Conservation (phyloP, 2,329 filamentous ascomycete species). For the Cadophora gregata region DNA sequence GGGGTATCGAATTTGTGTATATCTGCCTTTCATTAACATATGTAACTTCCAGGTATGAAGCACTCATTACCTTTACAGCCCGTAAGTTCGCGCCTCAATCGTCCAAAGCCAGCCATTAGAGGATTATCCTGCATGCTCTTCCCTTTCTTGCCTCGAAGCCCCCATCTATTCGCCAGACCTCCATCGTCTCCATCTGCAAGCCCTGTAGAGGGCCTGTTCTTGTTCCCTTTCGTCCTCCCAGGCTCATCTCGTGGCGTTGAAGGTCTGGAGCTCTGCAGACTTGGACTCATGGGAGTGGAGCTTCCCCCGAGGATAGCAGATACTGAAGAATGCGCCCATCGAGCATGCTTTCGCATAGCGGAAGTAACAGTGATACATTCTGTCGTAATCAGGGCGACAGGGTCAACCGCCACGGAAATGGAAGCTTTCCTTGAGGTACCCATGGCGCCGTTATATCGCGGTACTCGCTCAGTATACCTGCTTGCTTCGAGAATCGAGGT, state of each 20-base stretch:
- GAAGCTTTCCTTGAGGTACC: conserved; percentile 41
- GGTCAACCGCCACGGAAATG: conserved; percentile 84
- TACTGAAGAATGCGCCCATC: conserved; percentile 95
- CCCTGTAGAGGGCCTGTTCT: conserved; percentile 34
- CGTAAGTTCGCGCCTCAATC: conserved; percentile 85
- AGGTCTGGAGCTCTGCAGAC: conserved; percentile 54
- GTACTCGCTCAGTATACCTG: conserved; percentile 18
- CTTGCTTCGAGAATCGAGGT: conserved; percentile 24
- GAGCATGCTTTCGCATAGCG: conserved; percentile 95
- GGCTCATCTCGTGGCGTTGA: conserved; percentile 42
- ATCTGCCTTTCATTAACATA: conserved; percentile 58
- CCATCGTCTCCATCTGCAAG: conserved; percentile 57
- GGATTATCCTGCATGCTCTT: conserved; percentile 98
- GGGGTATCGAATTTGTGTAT: conserved; percentile 89
- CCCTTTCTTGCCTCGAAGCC: conserved; percentile 89
- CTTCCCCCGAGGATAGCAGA: conserved; percentile 89
- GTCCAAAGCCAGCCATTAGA: conserved; percentile 92
- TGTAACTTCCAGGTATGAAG: conserved; percentile 11
- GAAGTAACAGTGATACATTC: conserved; percentile 99
- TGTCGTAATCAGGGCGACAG: conserved; percentile 91
- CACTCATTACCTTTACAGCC: conserved; percentile 72
- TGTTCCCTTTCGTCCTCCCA: conserved; percentile 34
- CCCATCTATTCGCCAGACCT: conserved; percentile 84
- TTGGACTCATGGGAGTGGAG: conserved; percentile 50
- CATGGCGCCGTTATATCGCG: conserved; percentile 30